These are phyloP conservation scores for Beauveria australis DNA, from an alignment of 2,329 filamentous ascomycete species.

Conservation along the genomic window DNA sequence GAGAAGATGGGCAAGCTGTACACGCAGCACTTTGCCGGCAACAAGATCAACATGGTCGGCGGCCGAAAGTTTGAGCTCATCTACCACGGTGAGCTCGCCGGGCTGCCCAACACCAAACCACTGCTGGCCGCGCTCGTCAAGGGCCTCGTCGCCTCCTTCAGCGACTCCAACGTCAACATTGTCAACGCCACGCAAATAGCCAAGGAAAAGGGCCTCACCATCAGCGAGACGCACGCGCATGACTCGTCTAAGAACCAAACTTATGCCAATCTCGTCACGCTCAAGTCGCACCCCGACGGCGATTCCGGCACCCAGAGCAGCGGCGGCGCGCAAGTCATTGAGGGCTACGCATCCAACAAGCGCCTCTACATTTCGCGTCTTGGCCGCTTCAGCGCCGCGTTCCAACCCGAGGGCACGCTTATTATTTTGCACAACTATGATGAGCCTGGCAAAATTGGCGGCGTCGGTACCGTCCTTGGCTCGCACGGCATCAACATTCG, in stretches of 20 bases:
- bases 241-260: slow-evolving; percentile 49
- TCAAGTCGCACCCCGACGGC: slow-evolving; percentile 43
- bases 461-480: slow-evolving; percentile 64
- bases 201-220: slow-evolving; percentile 66
- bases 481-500: slow-evolving; percentile 66
- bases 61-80: slow-evolving; percentile 66
- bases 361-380: slow-evolving; percentile 63
- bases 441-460: slow-evolving; percentile 72
- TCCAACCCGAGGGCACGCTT: slow-evolving; percentile 64
- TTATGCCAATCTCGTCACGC: slow-evolving; percentile 63
- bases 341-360: slow-evolving; percentile 59
- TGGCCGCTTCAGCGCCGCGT: slow-evolving; percentile 65
- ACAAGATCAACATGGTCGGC: slow-evolving; percentile 38
- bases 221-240: slow-evolving; percentile 63
- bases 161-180: slow-evolving; percentile 66
- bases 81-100: slow-evolving; percentile 68
- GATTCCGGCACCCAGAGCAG: slow-evolving; percentile 18
- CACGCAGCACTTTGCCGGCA: slow-evolving; percentile 60
- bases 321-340: slow-evolving; percentile 36
- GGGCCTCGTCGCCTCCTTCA: slow-evolving; percentile 63
- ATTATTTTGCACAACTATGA: slow-evolving; percentile 79
- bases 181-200: slow-evolving; percentile 72
- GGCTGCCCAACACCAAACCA: slow-evolving; percentile 65
- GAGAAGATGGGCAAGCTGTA: slow-evolving; percentile 75
- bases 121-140: slow-evolving; percentile 73